Percentiles rank a stretch among this genome's conserved stretches.
Evolutionary conservation across 176 grass and related monocot genomes (phyloP).

Genomic region (Oryza glumipatula): DNA sequence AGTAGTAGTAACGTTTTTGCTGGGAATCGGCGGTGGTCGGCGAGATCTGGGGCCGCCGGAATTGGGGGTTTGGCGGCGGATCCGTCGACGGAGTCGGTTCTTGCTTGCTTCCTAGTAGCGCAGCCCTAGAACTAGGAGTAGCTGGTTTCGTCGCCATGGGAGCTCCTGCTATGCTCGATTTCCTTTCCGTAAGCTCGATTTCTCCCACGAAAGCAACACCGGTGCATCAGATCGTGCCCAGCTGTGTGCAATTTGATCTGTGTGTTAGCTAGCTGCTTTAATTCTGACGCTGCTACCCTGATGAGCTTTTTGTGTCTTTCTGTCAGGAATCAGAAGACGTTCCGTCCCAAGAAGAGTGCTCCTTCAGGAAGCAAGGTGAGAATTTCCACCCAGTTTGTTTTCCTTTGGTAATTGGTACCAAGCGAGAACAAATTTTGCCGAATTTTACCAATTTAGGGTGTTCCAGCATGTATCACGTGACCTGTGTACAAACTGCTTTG

Average conservation of each 20-base stretch:
- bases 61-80: not conserved
- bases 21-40: not conserved
- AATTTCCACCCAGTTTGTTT: not conserved
- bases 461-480: not conserved
- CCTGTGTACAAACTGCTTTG: not conserved
- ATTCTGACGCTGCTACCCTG: not conserved
- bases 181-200: not conserved
- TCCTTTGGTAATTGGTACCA: slow-evolving; percentile 8
- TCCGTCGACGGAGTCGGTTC: not conserved
- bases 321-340: slow-evolving; percentile 93
- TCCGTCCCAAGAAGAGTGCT: slow-evolving; percentile 97
- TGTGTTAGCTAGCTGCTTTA: not conserved
- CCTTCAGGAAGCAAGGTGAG: slow-evolving; percentile 96
- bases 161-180: not conserved
- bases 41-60: slow-evolving; percentile 15
- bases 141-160: not conserved
- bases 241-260: not conserved
- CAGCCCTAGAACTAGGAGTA: not conserved
- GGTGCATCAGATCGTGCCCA: not conserved
- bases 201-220: not conserved
- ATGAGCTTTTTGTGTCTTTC: not conserved
- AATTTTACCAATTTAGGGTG: not conserved
- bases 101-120: not conserved
- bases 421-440: not conserved
- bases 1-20: not conserved